Conservation (phyloP, 345 rosid genomes). For the Salix arbutifolia region DNA sequence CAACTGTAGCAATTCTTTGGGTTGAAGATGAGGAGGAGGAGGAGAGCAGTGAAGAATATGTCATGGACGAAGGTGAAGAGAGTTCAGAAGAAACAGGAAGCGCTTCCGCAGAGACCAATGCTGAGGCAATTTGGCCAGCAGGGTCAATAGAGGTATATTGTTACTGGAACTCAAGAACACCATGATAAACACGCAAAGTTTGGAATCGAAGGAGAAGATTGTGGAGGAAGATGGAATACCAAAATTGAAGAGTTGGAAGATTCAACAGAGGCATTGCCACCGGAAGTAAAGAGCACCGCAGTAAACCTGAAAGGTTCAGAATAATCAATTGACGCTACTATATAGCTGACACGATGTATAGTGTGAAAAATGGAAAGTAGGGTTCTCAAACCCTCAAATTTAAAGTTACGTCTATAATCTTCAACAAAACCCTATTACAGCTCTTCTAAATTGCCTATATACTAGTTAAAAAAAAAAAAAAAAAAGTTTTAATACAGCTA, state of each 20-base stretch:
- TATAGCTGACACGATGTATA: too few species aligned
- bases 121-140: conserved; percentile 38
- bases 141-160: conserved; percentile 24
- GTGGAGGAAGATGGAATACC: background rate
- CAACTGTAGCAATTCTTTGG: background rate
- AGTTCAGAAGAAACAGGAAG: conserved; percentile 30
- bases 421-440: too few species aligned
- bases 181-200: background rate
- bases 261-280: conserved; percentile 17
- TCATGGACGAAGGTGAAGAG: conserved; percentile 10
- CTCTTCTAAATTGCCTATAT: too few species aligned
- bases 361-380: too few species aligned
- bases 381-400: too few species aligned
- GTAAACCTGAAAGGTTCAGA: conserved; percentile 3
- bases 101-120: conserved; percentile 32
- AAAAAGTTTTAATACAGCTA: too few species aligned
- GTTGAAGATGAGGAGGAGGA: background rate
- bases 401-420: too few species aligned
- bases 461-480: too few species aligned
- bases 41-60: background rate
- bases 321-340: background rate
- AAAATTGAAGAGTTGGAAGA: conserved; percentile 11
- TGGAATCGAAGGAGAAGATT: conserved; percentile 9
- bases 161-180: conserved; percentile 18
- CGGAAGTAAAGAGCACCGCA: conserved; percentile 10